Conservation (phyloP, 2,329 filamentous ascomycete species). For the Penicillium sp. region DNA sequence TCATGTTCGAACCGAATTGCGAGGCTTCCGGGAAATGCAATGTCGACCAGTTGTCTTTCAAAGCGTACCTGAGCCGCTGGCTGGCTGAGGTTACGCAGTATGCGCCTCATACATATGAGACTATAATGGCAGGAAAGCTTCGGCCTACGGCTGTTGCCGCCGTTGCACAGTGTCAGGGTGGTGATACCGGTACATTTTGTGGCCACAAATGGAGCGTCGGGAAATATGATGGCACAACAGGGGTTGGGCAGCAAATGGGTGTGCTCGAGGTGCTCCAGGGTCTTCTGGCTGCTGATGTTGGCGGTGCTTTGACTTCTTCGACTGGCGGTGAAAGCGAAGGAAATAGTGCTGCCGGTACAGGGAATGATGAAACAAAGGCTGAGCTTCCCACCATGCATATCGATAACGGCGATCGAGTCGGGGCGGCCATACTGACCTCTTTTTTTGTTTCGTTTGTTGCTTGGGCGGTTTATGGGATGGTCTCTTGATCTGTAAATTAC, state of each 20-base stretch:
- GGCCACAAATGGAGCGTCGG: constrained; percentile 41
- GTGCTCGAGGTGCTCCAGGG: constrained; percentile 61
- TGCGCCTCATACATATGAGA: constrained; percentile 56
- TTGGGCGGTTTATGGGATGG: constrained; percentile 13
- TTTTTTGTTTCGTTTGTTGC: constrained; percentile 21
- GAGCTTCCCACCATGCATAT: constrained; percentile 26
- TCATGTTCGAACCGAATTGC: constrained; percentile 69
- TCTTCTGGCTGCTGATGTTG: constrained; percentile 47
- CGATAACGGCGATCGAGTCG: constrained; percentile 29
- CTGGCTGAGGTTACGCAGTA: constrained; percentile 58
- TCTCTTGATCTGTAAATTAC: constrained; percentile 1
- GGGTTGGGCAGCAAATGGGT: constrained; percentile 43
- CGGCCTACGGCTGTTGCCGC: constrained; percentile 56
- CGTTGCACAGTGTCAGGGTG: constrained; percentile 32
- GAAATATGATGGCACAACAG: constrained; percentile 33
- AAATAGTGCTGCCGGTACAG: constrained; percentile 39
- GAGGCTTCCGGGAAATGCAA: constrained; percentile 65
- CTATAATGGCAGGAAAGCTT: constrained; percentile 54
- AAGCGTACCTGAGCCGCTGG: constrained; percentile 73
- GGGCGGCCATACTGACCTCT: constrained; percentile 32
- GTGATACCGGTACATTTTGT: constrained; percentile 40
- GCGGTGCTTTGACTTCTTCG: constrained; percentile 43
- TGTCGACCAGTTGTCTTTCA: constrained; percentile 73
- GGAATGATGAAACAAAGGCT: constrained; percentile 12
- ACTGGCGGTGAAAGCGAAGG: constrained; percentile 39